phyloP scores from a whole-genome alignment of 352 stramenopile genomes.

The Aphanomyces astaci region DNA sequence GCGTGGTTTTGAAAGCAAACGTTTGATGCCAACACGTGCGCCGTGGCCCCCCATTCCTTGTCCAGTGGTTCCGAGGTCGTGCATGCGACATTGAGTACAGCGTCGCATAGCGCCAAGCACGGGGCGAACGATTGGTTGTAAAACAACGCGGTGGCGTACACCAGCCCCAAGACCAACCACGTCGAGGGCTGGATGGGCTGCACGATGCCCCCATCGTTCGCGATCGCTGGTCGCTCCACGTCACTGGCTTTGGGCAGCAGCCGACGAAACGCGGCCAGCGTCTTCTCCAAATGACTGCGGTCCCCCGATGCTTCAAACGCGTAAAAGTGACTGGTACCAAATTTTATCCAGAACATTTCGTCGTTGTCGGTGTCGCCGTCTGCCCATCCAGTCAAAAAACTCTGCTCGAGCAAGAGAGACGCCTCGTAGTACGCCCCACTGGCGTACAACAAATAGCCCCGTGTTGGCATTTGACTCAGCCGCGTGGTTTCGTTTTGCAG shows the following conservation, averaged over 20 bases:
- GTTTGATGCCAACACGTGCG: slow-evolving; percentile 1
- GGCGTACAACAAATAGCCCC: slow-evolving; percentile 9
- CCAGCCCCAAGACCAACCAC: neutral
- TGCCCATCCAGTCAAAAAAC: neutral
- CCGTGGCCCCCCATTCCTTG: neutral
- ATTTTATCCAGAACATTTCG: neutral
- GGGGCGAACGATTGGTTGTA: neutral
- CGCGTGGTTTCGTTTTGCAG: slow-evolving; percentile 13
- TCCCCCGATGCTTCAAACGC: slow-evolving; percentile 12
- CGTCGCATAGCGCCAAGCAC: neutral
- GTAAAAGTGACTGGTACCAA: slow-evolving; percentile 8
- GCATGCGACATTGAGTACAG: neutral
- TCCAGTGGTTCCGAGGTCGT: neutral
- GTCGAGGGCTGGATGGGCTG: neutral
- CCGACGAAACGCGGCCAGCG: neutral
- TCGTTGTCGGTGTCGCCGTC: neutral
- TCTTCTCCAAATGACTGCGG: neutral
- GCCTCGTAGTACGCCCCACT: slow-evolving; percentile 2
- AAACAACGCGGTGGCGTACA: slow-evolving; percentile 13
- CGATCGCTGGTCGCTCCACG: neutral
- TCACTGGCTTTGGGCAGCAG: neutral
- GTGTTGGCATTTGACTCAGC: neutral
- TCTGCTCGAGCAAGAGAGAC: slow-evolving; percentile 16
- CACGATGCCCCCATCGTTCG: neutral
- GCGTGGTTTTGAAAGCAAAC: neutral